A percentile compares a stretch with the other conserved stretches of the same genome.
phyloP scores from a whole-genome alignment of 805 yeast species.

The Myxozyma melibiosi region DNA sequence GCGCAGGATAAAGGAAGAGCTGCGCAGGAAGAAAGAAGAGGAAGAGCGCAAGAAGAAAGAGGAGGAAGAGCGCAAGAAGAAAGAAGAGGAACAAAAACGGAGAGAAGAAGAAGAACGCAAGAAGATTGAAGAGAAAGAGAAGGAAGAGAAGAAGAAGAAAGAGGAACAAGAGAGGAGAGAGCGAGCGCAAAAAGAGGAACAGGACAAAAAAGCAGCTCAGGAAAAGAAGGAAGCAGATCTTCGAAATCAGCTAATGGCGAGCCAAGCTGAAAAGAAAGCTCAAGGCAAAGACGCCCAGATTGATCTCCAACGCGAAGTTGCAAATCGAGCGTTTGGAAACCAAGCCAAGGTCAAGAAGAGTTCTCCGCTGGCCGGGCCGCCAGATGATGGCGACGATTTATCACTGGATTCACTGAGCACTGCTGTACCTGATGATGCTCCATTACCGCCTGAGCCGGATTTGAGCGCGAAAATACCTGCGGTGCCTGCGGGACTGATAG shows the following conservation, averaged over 20 bases:
- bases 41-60: constrained; percentile 14
- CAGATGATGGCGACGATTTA: background rate
- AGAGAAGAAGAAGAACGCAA: constrained; percentile 33
- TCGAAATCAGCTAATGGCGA: background rate
- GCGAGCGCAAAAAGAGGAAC: background rate
- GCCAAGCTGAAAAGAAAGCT: background rate
- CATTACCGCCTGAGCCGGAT: constrained; percentile 7
- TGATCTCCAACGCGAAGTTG: background rate
- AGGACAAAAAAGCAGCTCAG: background rate
- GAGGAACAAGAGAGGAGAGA: constrained; percentile 1
- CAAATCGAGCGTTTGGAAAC: background rate
- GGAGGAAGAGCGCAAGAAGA: constrained; percentile 25
- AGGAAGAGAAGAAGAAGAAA: constrained; percentile 28
- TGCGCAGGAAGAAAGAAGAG: constrained; percentile 34
- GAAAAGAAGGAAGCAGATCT: constrained; percentile 3
- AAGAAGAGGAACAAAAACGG: constrained; percentile 25
- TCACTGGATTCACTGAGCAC: background rate
- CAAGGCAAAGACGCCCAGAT: background rate
- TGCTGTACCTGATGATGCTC: constrained; percentile 3
- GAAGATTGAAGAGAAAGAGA: constrained; percentile 27
- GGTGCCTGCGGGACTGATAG: background rate
- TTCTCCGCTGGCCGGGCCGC: background rate
- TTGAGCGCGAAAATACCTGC: constrained; percentile 1
- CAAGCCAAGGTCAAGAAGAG: background rate
- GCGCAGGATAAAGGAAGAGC: background rate